phyloP scores from a whole-genome alignment of 192 early-diverging fungal species.

The Phlyctochytrium arcticum region DNA sequence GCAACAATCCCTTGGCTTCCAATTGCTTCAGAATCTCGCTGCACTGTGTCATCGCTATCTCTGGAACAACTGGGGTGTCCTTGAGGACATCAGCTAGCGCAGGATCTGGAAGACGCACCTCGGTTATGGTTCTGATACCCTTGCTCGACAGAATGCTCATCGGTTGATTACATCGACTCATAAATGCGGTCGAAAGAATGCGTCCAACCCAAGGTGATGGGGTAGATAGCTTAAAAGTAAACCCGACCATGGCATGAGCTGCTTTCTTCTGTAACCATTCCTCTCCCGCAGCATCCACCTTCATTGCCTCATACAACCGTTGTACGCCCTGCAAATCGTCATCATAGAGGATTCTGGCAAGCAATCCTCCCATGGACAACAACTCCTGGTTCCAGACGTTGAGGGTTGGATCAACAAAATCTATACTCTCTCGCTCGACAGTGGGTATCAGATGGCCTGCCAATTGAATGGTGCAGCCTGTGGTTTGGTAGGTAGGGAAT shows the following conservation, averaged over 20 bases:
- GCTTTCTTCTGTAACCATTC: conserved; percentile 63
- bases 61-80: conserved; percentile 56
- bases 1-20: conserved; percentile 39
- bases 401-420: conserved; percentile 80
- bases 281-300: conserved; percentile 40
- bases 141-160: conserved; percentile 62
- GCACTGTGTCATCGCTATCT: conserved; percentile 47
- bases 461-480: conserved; percentile 73
- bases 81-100: conserved; percentile 61
- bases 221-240: conserved; percentile 68
- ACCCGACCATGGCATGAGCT: conserved; percentile 59
- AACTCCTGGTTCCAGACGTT: conserved; percentile 80
- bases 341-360: conserved; percentile 72
- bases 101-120: conserved; percentile 61
- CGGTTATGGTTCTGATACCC: conserved; percentile 52
- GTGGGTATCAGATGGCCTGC: conserved; percentile 85
- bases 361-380: conserved; percentile 65
- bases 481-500: conserved; percentile 86
- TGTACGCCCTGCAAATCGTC: conserved; percentile 65
- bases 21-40: conserved; percentile 53
- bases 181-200: conserved; percentile 57
- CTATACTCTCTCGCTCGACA: conserved; percentile 84
- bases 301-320: conserved; percentile 39
- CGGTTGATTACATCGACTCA: conserved; percentile 37
- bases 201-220: conserved; percentile 63